Evolutionary conservation across 1,139 yeast species (phyloP).

Genomic region (Pneumocystis sp.): DNA sequence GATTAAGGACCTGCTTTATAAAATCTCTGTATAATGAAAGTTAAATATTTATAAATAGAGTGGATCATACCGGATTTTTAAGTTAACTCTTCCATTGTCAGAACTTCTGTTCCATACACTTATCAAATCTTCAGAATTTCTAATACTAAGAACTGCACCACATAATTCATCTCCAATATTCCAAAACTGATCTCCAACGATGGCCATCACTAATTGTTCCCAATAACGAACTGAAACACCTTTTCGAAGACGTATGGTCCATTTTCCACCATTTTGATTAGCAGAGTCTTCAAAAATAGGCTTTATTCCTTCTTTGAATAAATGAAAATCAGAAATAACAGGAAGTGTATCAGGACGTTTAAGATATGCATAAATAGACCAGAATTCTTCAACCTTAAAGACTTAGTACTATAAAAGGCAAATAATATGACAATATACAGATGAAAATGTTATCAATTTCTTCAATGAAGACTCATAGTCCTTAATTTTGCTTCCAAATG

Average conservation of each 20-base stretch:
- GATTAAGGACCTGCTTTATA: constrained; percentile 17
- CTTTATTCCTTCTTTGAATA: constrained; percentile 48
- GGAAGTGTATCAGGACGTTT: constrained; percentile 36
- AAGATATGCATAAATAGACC: constrained; percentile 38
- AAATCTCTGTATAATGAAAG: constrained; percentile 10
- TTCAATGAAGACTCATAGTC: constrained; percentile 25
- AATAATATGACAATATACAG: constrained; percentile 18
- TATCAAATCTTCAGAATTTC: constrained; percentile 25
- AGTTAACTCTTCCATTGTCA: constrained; percentile 11
- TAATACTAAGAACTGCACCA: constrained; percentile 26
- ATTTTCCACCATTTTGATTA: constrained; percentile 49
- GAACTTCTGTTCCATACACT: constrained; percentile 23
- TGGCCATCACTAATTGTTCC: constrained; percentile 24
- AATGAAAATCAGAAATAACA: constrained; percentile 42
- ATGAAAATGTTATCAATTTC: constrained; percentile 23
- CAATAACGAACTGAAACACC: constrained; percentile 22
- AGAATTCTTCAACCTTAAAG: constrained; percentile 39
- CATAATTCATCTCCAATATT: constrained; percentile 21
- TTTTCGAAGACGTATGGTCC: constrained; percentile 40
- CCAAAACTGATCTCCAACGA: constrained; percentile 20
- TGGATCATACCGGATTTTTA: constrained; percentile 14
- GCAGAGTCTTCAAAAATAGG: constrained; percentile 64
- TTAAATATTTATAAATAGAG: not conserved
- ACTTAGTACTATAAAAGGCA: not conserved
- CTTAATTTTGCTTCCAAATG: constrained; percentile 24